Base-by-base conservation (phyloP, 345 rosid species). In the Moringa oleifera region DNA sequence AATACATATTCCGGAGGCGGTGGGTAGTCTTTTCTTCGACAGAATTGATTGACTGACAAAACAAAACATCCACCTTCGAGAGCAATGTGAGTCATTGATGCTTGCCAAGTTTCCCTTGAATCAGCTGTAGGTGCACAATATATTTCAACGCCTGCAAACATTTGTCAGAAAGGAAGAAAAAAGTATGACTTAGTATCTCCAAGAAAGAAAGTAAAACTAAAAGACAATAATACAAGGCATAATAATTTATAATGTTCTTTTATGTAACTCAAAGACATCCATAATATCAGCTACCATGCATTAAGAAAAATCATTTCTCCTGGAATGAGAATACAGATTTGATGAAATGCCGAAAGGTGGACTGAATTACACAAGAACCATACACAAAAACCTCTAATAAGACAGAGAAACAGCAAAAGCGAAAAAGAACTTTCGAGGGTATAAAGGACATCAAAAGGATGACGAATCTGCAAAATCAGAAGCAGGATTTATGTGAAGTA, bases 51-150 rank as follows among this genome's bases (percentile, higher is more conserved):
- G 50, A 96, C 96, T 19, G 97, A 82, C 53, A 90, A 64, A 46
- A 93, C 96, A 68, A 88, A 90, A 62, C 99, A 93, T 70, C 96
- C 97, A 46, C 97, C 98, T 63, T 93, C 98, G 51, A 88, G 89
- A 72, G 97, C 97, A n/a, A 93, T 90, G 57, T 90, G 96, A 56
- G 88, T 93, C 87, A 93, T 83, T 6, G 96, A 81, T 23, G 98
- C 86, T 73, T 74, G 90, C 99, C 98, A 93, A 57, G 77, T 73
- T 6, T 77, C 81, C 80, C 97, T 77, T 22, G 92, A 47, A 79
- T 93, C 98, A 67, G 98, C 98, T 13, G 98, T 90, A 0, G 98
- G 98, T 25, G 97, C 96, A 76, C 98, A 90, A 71, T 93, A 93
- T 63, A 93, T 90, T 70, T 90, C 94, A 63, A 90, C 61, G 47